Conservation (phyloP, 169 alveolate genomes). For the Eimeria necatrix region DNA sequence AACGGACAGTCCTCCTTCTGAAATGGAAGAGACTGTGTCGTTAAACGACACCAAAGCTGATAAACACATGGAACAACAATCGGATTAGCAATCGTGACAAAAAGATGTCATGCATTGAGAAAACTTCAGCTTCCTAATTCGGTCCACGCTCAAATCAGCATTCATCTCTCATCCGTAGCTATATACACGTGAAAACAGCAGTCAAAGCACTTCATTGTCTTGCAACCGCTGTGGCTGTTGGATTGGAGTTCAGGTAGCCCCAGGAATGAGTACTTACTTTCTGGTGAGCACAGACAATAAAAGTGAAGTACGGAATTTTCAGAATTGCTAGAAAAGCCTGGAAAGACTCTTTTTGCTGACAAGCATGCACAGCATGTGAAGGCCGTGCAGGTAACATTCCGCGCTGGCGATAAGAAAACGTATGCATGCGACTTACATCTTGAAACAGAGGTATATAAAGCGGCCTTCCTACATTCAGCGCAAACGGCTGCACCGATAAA, state of each 20-base stretch:
- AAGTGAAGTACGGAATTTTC: neutral
- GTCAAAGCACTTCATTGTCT: neutral
- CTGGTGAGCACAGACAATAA: neutral
- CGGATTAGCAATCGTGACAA: too few species aligned
- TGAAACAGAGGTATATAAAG: conserved; percentile 49
- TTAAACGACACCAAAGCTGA: too few species aligned
- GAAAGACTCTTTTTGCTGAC: neutral
- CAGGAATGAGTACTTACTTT: conserved; percentile 64
- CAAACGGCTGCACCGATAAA: neutral
- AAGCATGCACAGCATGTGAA: neutral
- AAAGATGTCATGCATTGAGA: too few species aligned
- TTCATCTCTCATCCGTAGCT: too few species aligned
- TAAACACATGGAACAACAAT: too few species aligned
- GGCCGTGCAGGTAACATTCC: conserved; percentile 60
- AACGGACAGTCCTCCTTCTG: too few species aligned
- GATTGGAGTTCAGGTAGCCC: conserved; percentile 55
- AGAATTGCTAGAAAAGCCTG: too few species aligned
- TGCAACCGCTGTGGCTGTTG: neutral
- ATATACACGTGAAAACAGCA: neutral
- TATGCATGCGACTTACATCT: conserved; percentile 56
- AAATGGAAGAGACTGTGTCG: too few species aligned
- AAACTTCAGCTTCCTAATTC: too few species aligned
- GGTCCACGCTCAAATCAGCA: too few species aligned
- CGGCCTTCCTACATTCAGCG: neutral
- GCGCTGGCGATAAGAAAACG: conserved; percentile 48